Base-by-base conservation (phyloP, 192 early-diverging fungal species). In the Gryganskiella cystojenkinii region DNA sequence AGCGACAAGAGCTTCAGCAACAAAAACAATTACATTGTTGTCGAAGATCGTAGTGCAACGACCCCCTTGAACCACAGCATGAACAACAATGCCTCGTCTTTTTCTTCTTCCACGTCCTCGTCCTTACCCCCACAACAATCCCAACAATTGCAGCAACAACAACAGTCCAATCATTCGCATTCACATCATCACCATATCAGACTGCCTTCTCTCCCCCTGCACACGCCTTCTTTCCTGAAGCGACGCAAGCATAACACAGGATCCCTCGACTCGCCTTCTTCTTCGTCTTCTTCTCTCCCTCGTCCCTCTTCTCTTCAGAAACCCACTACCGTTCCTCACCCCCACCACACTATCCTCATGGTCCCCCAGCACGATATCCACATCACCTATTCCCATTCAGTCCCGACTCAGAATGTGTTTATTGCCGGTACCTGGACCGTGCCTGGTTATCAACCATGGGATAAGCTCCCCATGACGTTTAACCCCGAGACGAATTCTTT, bases 371-470 rank as follows among this genome's bases (percentile, higher is more conserved):
- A 78, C 54, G 65, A 78, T 31, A 78, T 78, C 66, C 61, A 68
- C 56, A 67, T 78, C 61, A 54, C 53, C 30, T 78, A 61, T 61
- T 61, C 74, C 20, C 54, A 69, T 31, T 49, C 74, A 28, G 74
- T 78, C 46, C 67, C 65, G n/a, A 64, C 47, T 15, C 65, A 65
- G 2, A 68, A 78, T 24, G 66, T 67, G 54, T 68, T 34, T 45
- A 61, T 78, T 22, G 74, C 74, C 11, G 74, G 74, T 17, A 78
- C 74, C 45, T 78, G 65, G 66, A 63, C 74, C 55, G 61, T 78
- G 33, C 74, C 74, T 35, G 74, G 74, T 54, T 61, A 78, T 61
- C 60, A 60, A 19, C 74, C 74, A 64, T 78, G 74, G 74, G 74
- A 78, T 8, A 63, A 69, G 24, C 22, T 78, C 17, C 60, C 61